A percentile compares a stretch with the other conserved stretches of the same genome.
phyloP scores from a whole-genome alignment of 2,329 filamentous ascomycete genomes.

The Rutstroemia sp. region DNA sequence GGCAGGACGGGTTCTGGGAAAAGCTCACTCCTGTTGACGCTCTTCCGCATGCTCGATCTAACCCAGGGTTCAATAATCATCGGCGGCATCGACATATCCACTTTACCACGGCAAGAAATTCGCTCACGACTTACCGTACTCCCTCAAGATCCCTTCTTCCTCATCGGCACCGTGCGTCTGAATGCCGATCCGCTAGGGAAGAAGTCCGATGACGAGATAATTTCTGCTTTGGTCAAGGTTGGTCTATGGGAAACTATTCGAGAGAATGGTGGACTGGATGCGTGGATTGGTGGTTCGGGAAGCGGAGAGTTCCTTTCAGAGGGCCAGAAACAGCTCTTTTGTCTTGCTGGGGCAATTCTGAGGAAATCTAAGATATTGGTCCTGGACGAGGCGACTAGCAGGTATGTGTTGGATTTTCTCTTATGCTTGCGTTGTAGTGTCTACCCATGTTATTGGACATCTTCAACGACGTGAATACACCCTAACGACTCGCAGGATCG shows the following conservation, averaged over 20 bases:
- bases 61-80: constrained; percentile 27
- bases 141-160: constrained; percentile 21
- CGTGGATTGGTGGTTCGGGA: constrained; percentile 29
- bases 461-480: neutral
- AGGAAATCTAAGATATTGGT: constrained; percentile 33
- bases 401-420: constrained; percentile 19
- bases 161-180: constrained; percentile 39
- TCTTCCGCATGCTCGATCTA: constrained; percentile 41
- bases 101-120: neutral
- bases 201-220: constrained; percentile 34
- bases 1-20: constrained; percentile 30
- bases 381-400: constrained; percentile 38
- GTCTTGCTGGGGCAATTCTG: constrained; percentile 40
- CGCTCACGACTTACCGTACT: neutral
- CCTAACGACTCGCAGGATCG: neutral
- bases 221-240: constrained; percentile 37
- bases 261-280: constrained; percentile 13
- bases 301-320: constrained; percentile 54
- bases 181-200: constrained; percentile 37
- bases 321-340: constrained; percentile 43
- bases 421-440: neutral
- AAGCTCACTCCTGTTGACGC: constrained; percentile 35
- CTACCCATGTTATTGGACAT: neutral
- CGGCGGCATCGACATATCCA: neutral
- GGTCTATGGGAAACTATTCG: constrained; percentile 18